Percentiles rank a stretch among this genome's conserved stretches.
Conservation (phyloP, 495 filamentous ascomycete genomes). For the Neurospora sp. region DNA sequence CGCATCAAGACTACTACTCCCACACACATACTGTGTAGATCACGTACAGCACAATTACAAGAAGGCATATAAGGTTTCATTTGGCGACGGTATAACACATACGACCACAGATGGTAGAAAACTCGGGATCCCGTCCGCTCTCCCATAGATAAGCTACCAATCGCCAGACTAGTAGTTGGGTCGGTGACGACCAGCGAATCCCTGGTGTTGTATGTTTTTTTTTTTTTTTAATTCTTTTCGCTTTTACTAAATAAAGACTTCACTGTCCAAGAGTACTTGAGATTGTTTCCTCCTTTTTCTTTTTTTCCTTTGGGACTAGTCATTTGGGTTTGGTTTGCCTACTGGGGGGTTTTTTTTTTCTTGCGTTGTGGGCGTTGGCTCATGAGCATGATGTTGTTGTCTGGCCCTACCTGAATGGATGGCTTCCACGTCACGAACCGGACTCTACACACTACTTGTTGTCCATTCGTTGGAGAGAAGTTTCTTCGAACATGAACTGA, state of each 20-base stretch:
- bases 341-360: too few relatives aligned
- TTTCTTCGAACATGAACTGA: too few relatives aligned
- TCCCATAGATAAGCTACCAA: constrained; percentile 9
- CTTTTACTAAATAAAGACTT: background rate
- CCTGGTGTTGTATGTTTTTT: constrained; percentile 31
- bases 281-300: background rate
- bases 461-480: too few relatives aligned
- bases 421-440: too few relatives aligned
- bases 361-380: too few relatives aligned
- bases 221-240: background rate
- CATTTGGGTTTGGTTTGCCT: too few relatives aligned
- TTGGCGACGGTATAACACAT: constrained; percentile 12
- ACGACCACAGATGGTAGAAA: constrained; percentile 36
- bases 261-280: background rate
- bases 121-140: constrained; percentile 44
- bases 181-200: constrained; percentile 40
- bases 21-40: background rate
- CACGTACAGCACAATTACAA: background rate
- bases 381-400: too few relatives aligned
- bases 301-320: background rate
- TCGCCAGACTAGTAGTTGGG: constrained; percentile 29
- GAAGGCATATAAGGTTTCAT: background rate
- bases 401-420: too few relatives aligned
- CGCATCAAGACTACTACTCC: background rate
- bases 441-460: too few relatives aligned